Conservation (phyloP, 208 protist species). For the Trypanosoma conorhini region DNA sequence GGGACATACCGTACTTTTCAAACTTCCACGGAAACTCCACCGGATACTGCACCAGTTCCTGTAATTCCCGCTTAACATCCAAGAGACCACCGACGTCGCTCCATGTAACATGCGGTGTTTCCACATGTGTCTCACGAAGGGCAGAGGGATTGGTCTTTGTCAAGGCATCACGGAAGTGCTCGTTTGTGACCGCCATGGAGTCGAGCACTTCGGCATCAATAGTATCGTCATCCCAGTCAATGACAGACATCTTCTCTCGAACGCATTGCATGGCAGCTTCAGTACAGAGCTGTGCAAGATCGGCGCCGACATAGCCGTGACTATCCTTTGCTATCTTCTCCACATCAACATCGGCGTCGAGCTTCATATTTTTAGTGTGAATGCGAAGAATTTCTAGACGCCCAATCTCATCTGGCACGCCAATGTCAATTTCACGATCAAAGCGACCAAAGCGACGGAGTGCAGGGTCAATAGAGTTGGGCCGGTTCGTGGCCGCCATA, state of each 20-base stretch:
- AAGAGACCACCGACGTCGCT: conserved; percentile 99
- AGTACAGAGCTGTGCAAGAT: conserved; percentile 99
- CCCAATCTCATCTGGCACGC: conserved; percentile 99
- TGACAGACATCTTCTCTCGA: conserved; percentile 99
- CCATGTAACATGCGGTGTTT: conserved; percentile 99
- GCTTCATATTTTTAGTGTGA: conserved; percentile 99
- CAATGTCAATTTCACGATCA: conserved; percentile 99
- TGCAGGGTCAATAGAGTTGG: conserved; percentile 99
- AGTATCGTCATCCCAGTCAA: conserved; percentile 99
- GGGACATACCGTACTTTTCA: conserved; percentile 99
- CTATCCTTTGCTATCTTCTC: conserved; percentile 97
- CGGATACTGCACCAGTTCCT: conserved; percentile 99
- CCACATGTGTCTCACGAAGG: conserved; percentile 99
- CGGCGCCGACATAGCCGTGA: conserved; percentile 99
- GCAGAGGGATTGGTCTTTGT: conserved; percentile 98
- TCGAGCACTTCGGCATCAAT: conserved; percentile 99
- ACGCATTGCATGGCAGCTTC: conserved; percentile 99
- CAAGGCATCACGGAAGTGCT: conserved; percentile 99
- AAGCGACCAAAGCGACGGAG: conserved; percentile 99
- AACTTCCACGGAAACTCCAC: conserved; percentile 99
- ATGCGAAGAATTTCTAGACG: conserved; percentile 99
- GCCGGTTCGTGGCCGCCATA: conserved; percentile 99
- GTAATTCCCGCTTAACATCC: conserved; percentile 98
- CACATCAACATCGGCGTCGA: conserved; percentile 98
- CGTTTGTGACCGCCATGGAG: conserved; percentile 98